A percentile compares a stretch with the other conserved stretches of the same genome.
Evolutionary conservation across 768 basidiomycete genomes (phyloP).

Genomic region (Mrakia frigida): DNA sequence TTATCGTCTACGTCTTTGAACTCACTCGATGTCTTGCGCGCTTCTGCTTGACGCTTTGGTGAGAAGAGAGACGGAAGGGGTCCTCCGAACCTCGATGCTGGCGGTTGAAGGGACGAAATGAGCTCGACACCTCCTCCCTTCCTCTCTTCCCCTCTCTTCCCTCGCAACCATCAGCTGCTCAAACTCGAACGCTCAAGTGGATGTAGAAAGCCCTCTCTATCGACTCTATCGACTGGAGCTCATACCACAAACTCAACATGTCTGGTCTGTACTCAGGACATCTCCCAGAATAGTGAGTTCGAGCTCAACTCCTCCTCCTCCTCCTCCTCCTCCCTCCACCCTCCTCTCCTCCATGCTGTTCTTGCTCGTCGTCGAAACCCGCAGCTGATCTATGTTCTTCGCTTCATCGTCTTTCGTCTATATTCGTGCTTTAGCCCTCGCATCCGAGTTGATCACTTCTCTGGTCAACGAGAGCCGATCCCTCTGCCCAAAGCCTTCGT

Average conservation of each 20-base stretch:
- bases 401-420: neutral
- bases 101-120: no score
- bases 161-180: no score
- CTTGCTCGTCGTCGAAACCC: neutral
- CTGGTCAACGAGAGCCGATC: slow-evolving; percentile 34
- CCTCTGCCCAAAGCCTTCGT: slow-evolving; percentile 33
- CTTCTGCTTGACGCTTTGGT: no score
- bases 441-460: slow-evolving; percentile 84
- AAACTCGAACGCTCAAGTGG: no score
- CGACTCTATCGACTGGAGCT: neutral
- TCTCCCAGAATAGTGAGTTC: slow-evolving; percentile 59
- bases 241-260: slow-evolving; percentile 31
- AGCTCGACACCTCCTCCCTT: no score
- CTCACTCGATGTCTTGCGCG: no score
- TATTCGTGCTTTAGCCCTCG: slow-evolving; percentile 38
- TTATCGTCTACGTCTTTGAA: no score
- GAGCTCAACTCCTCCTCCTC: neutral
- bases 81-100: no score
- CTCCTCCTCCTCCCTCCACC: neutral
- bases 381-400: neutral
- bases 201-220: neutral
- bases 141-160: no score
- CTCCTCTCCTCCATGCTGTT: neutral
- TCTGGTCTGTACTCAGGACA: slow-evolving; percentile 54
- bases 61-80: no score